phyloP scores from a whole-genome alignment of 768 basidiomycete species.

The Pleurotus sapidus region DNA sequence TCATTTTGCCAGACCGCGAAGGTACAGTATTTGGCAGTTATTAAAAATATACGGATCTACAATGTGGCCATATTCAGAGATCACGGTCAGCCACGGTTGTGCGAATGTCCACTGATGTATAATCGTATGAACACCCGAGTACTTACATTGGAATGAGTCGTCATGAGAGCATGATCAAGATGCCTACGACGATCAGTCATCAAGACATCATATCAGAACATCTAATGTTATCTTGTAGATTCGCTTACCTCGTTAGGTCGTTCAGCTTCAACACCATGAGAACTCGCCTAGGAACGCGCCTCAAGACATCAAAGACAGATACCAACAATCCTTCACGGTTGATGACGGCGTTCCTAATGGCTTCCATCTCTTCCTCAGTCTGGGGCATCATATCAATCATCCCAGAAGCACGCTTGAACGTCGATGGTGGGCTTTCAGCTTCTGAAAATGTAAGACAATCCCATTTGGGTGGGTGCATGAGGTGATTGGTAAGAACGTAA shows the following conservation, averaged over 20 bases:
- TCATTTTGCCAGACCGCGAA: conserved; percentile 79
- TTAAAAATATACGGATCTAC: conserved; percentile 83
- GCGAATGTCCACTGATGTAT: too few relatives aligned
- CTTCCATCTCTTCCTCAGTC: conserved; percentile 74
- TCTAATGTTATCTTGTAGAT: not conserved
- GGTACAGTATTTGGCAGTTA: conserved; percentile 87
- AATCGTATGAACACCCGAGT: too few relatives aligned
- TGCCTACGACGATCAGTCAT: conserved; percentile 2
- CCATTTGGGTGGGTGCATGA: too few relatives aligned
- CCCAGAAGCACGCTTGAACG: conserved; percentile 66
- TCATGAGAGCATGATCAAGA: conserved; percentile 48
- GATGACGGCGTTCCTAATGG: conserved; percentile 80
- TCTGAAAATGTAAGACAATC: too few relatives aligned
- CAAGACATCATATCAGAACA: not conserved
- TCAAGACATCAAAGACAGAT: conserved; percentile 84
- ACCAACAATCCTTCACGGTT: conserved; percentile 78
- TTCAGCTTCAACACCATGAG: conserved; percentile 86
- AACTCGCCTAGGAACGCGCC: conserved; percentile 81
- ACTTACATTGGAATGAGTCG: conserved; percentile 77
- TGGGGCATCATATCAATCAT: conserved; percentile 75
- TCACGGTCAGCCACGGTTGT: not conserved
- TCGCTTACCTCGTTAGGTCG: conserved; percentile 71
- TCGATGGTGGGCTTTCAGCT: conserved; percentile 7
- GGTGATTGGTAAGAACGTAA: too few relatives aligned
- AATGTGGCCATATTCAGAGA: conserved; percentile 8